Evolutionary conservation across 2,329 filamentous ascomycete species (phyloP), one percentile per base, ranked within the genome.

Genomic region (Colletotrichum tofieldiae): DNA sequence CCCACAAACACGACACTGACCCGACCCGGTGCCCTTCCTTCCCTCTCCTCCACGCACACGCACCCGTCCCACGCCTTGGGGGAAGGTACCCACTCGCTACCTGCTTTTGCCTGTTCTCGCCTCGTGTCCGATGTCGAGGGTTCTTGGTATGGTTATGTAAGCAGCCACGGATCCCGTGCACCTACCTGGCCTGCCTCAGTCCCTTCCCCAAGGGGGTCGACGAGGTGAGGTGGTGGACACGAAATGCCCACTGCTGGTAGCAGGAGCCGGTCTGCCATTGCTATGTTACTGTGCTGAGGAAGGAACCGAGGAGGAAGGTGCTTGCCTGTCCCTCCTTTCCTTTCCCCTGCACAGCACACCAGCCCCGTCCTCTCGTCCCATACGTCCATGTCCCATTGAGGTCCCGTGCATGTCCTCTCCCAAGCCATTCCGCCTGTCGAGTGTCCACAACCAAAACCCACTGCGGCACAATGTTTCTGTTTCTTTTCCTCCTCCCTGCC

Each of bases 401-500:
- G 47, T 26, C n/a, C 47, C 8, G 12, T 51, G n/a, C 16, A 20
- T 20, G 41, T 32, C 51, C 18, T 29, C 29, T 29, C 16, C 20
- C 29, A 11, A 12, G 11, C 52, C 32, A 32, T 35, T 55, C 52
- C 20, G 23, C 32, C 54, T 26, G 6, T n/a, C 20, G 1, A n/a
- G 29, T 39, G 54, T 39, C 54, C 54, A 56, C 49, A 52, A 52
- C 26, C 26, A 18, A 29, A 32, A 29, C 54, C 54, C 54, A 58
- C n/a, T 23, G n/a, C 35, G 54, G 54, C 54, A 26, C 14, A 58
- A 58, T 58, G 54, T 58, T 63, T 63, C 60, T 51, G 60, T 52
- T 52, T 51, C 45, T 62, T 62, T 52, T 47, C 47, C 37, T n/a
- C n/a, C 65, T 63, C 49, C 68, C 43, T 71, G 56, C 41, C 52